These are phyloP conservation scores for Ganoderma sp. DNA, from an alignment of 1,284 basidiomycete genomes.

Conservation along the genomic window DNA sequence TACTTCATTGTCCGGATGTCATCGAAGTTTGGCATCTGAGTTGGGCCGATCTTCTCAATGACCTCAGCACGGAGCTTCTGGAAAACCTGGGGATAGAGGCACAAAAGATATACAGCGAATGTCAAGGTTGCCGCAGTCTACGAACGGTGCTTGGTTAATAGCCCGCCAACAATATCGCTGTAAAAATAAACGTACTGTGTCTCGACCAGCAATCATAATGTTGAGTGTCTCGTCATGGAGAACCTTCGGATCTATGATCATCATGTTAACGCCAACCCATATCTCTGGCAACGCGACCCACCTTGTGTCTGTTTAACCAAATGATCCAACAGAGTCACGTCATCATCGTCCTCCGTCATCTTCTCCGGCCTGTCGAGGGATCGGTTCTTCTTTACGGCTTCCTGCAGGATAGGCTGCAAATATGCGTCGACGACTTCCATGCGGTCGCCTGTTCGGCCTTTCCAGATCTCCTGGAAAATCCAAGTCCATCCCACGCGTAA, in stretches of 20 bases:
- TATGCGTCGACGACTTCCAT: constrained; percentile 33
- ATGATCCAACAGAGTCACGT: constrained; percentile 47
- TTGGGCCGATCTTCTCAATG: constrained; percentile 43
- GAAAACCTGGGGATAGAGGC: constrained; percentile 46
- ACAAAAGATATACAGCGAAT: constrained; percentile 49
- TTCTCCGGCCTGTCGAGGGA: constrained; percentile 22
- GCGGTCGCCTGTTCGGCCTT: constrained; percentile 22
- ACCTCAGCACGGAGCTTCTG: constrained; percentile 49
- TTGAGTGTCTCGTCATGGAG: constrained; percentile 50
- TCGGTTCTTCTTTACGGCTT: constrained; percentile 42
- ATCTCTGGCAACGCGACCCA: constrained; percentile 11
- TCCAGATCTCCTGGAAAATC: constrained; percentile 29
- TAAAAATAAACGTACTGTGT: constrained; percentile 41
- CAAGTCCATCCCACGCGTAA: constrained; percentile 39
- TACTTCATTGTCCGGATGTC: constrained; percentile 48
- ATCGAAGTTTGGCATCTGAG: constrained; percentile 46
- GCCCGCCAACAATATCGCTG: no score
- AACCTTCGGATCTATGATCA: constrained; percentile 26
- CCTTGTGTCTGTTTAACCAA: constrained; percentile 44
- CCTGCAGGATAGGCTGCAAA: constrained; percentile 48
- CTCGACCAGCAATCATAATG: constrained; percentile 48
- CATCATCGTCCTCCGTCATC: constrained; percentile 21
- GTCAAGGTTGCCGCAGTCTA: constrained; percentile 47
- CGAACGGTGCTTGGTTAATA: background rate
- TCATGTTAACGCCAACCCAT: background rate